Evolutionary conservation across 1,139 yeast species (phyloP), one percentile per base, ranked within the genome.

Genomic region (Candida mesenterica): DNA sequence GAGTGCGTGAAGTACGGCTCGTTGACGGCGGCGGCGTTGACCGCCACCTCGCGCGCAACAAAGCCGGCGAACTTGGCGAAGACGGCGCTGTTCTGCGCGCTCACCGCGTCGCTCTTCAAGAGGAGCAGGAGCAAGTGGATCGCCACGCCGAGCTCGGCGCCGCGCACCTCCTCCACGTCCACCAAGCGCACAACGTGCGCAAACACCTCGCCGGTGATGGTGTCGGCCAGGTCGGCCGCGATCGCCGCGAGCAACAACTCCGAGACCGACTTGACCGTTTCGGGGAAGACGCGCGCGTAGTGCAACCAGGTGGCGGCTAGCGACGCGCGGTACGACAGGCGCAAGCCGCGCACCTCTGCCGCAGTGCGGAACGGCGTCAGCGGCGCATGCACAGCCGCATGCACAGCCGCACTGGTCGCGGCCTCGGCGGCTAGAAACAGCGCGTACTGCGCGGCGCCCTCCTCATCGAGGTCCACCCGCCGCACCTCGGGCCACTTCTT

Each of bases 1-100:
- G 75, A 72, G 38, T 69, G 65, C 1, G 75, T 67, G 46, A 75
- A 74, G 77, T 81, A 81, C 3, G 63, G 56, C 16, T 66, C 55
- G 40, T 72, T 62, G 1, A 65, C 62, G 32, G 30, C 22, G 6
- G 26, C 12, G 6, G 9, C 56, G 49, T 22, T 62, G 58, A 4
- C 35, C 16, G 17, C 24, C 28, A 79, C 45, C 3, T 64, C 60
- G 2, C 50, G 59, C 5, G 61, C 55, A 23, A 81, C 51, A 31
- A 66, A 68, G 1, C 48, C 39, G 3, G 69, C 47, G 37, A 75
- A 68, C 13, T 59, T 57, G n/a, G 62, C 62, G 41, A 53, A 49
- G 2, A 46, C 33, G 1, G 38, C 38, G 18, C 34, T 24, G 17
- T 31, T 34, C 8, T 24, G 36, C 3, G 33, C 30, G 9, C 31